A percentile compares a stretch with the other conserved stretches of the same genome.
These are phyloP conservation scores for Sextonia rubra DNA, from an alignment of 164 flowering plant species.

Conservation along the genomic window DNA sequence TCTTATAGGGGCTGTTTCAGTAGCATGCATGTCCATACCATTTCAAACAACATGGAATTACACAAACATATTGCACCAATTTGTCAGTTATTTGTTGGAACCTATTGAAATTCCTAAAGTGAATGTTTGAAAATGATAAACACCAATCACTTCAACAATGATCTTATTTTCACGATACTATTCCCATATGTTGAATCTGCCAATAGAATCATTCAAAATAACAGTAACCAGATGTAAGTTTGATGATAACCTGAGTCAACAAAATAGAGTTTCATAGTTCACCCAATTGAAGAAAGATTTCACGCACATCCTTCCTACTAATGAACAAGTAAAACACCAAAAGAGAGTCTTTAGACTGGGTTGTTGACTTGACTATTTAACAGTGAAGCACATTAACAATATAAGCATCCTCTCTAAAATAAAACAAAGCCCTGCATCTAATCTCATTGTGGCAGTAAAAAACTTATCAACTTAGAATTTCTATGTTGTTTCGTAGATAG, in stretches of 20 bases:
- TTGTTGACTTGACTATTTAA: not conserved
- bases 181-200: not conserved
- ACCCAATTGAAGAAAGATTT: not conserved
- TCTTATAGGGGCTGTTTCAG: no score
- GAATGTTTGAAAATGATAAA: not conserved
- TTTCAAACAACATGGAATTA: not conserved
- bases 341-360: not conserved
- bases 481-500: no score
- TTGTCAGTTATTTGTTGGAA: not conserved
- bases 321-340: not conserved
- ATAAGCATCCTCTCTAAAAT: not conserved
- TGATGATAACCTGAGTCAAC: not conserved
- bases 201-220: not conserved
- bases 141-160: not conserved
- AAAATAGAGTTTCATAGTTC: not conserved
- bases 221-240: not conserved
- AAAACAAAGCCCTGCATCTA: not conserved
- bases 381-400: not conserved
- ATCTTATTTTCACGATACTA: not conserved
- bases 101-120: not conserved
- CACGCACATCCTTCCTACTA: not conserved
- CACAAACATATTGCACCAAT: not conserved
- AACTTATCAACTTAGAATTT: not conserved
- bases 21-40: no score
- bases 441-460: not conserved